Evolutionary conservation across 2,329 filamentous ascomycete genomes (phyloP).

Genomic region (Aspergillus pseudonomiae): DNA sequence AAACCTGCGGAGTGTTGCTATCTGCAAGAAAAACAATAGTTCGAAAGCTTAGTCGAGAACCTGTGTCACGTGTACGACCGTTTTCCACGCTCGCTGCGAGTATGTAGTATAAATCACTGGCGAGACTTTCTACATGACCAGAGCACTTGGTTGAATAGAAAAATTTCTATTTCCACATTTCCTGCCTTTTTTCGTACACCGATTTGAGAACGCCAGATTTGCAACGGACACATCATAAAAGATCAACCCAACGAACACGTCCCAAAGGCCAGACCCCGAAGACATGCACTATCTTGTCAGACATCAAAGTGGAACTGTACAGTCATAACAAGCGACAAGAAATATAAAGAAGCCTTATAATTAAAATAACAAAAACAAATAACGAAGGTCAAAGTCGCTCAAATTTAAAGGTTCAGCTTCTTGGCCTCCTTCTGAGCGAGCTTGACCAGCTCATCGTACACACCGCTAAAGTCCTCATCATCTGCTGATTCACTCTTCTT

Average conservation of each 20-base stretch:
- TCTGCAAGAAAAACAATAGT: not conserved
- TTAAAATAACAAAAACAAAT: slow-evolving; percentile 26
- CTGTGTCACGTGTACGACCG: not conserved
- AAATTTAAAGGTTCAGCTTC: slow-evolving; percentile 55
- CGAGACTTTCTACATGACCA: not conserved
- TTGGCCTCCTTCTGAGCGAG: slow-evolving; percentile 61
- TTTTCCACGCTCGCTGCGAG: not conserved
- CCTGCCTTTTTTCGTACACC: slow-evolving; percentile 46
- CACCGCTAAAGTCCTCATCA: slow-evolving; percentile 54
- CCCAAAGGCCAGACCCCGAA: slow-evolving; percentile 43
- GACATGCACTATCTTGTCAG: slow-evolving; percentile 42
- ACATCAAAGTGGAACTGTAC: slow-evolving; percentile 42
- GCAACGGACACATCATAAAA: slow-evolving; percentile 40
- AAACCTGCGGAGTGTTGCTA: not conserved
- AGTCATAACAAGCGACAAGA: slow-evolving; percentile 33
- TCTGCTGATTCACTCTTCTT: slow-evolving; percentile 52
- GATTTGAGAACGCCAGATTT: slow-evolving; percentile 42
- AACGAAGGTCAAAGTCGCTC: slow-evolving; percentile 23
- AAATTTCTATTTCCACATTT: slow-evolving; percentile 29
- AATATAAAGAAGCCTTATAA: slow-evolving; percentile 29
- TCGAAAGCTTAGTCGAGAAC: not conserved
- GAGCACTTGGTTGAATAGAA: slow-evolving; percentile 12
- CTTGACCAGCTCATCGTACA: slow-evolving; percentile 61
- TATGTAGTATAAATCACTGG: not conserved
- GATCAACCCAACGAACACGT: slow-evolving; percentile 33